Evolutionary conservation across 306 rosid genomes (phyloP), one percentile per base, ranked within the genome.

Genomic region (Crotalaria pallida): DNA sequence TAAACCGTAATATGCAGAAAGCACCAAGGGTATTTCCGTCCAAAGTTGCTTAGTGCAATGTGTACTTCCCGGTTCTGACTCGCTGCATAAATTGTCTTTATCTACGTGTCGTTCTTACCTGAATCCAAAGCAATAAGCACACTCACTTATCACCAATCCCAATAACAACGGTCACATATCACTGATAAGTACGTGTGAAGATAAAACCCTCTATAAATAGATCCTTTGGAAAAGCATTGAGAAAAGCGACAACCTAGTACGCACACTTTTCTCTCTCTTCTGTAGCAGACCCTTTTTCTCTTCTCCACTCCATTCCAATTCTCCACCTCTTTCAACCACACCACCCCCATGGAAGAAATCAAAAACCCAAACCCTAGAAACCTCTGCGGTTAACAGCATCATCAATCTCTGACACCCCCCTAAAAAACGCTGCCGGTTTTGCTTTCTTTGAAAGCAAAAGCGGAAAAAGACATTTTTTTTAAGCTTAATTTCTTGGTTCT

Each of bases 191-290:
- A 53, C 67, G 0, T 81, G 62, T 77, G 29, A 82, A 80, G 71
- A 51, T 50, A 71, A 75, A 23, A 77, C 67, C 6, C 34, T 29
- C 7, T 29, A 29, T 3, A 31, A 31, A 31, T 31, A 31, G 36
- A 31, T 75, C 73, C 43, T 36, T 73, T 72, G 66, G 75, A 72
- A 81, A 75, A 57, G 89, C 89, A 83, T 90, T 85, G 82, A 80
- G 85, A 84, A 81, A 73, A 71, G 88, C 82, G 81, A 85, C 83
- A 78, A 69, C 5, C 82, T 10, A 81, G 86, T 79, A 80, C 58
- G 45, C 43, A 27, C 50, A 56, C 60, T 59, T 13, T 52, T 19
- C 5, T 61, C 13, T 43, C 23, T 26, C 7, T 7, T 43, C 50
- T n/a, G 9, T 26, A 53, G 82, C 83, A 74, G 72, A 77, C 73